Conservation (phyloP, 2,329 filamentous ascomycete genomes). For the Cercospora canescens region DNA sequence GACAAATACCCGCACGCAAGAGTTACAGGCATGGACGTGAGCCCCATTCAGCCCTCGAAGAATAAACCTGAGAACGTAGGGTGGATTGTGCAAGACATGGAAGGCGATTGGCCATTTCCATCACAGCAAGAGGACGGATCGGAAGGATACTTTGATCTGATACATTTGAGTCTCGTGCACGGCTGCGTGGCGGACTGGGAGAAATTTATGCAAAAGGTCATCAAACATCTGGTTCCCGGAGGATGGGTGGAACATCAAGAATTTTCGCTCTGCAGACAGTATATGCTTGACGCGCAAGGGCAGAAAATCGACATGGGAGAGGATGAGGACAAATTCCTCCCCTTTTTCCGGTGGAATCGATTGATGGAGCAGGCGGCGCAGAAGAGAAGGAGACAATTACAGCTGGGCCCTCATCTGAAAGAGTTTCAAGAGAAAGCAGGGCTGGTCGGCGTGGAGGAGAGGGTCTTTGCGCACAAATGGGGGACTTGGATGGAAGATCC, state of each 20-base stretch:
- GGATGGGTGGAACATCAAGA: constrained; percentile 39
- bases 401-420: constrained; percentile 22
- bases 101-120: constrained; percentile 23
- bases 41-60: constrained; percentile 24
- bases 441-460: constrained; percentile 13
- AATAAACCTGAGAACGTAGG: constrained; percentile 27
- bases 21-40: constrained; percentile 28
- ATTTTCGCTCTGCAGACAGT: constrained; percentile 24
- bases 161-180: constrained; percentile 30
- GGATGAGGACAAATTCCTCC: constrained; percentile 11
- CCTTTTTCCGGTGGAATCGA: constrained; percentile 22
- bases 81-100: constrained; percentile 27
- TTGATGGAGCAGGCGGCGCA: constrained; percentile 22
- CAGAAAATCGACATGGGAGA: constrained; percentile 18
- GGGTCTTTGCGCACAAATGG: constrained; percentile 20
- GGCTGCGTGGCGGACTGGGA: constrained; percentile 25
- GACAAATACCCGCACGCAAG: constrained; percentile 26
- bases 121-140: neutral
- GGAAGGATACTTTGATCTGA: constrained; percentile 27
- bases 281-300: constrained; percentile 17
- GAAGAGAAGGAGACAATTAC: constrained; percentile 21
- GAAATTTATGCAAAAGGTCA: constrained; percentile 22
- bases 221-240: constrained; percentile 30
- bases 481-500: constrained; percentile 24
- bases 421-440: constrained; percentile 18